These are phyloP conservation scores for Lachnum nothofagi DNA, from an alignment of 2,329 filamentous ascomycete species.

Conservation along the genomic window DNA sequence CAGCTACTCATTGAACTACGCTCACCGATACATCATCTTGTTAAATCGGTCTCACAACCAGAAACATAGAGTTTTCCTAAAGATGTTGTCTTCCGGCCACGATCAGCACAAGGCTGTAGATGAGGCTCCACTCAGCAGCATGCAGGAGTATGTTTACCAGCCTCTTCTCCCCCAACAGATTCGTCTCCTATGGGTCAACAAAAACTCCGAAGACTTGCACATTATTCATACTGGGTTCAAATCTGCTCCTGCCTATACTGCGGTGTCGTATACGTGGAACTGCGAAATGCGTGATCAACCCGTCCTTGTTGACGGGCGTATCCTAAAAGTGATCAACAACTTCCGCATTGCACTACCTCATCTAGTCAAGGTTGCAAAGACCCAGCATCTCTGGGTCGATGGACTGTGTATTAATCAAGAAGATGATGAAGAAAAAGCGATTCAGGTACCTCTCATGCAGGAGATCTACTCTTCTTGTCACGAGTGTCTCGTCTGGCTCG, in stretches of 20 bases:
- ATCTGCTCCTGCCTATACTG: background rate
- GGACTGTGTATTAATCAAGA: background rate
- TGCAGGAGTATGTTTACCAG: background rate
- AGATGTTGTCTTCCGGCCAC: too few species aligned
- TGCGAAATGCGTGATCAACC: background rate
- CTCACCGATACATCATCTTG: too few species aligned
- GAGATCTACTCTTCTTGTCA: background rate
- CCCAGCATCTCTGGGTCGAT: background rate
- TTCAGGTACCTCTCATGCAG: background rate
- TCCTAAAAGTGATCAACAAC: slow-evolving; percentile 1
- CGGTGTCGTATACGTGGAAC: slow-evolving; percentile 1
- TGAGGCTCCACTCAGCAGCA: background rate
- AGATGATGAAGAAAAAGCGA: background rate
- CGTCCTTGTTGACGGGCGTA: background rate
- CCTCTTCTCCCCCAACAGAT: background rate
- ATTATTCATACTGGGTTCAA: background rate
- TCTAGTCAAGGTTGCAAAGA: background rate
- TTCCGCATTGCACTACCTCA: background rate
- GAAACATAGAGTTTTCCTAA: too few species aligned
- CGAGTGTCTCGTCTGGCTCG: slow-evolving; percentile 3
- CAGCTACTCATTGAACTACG: too few species aligned
- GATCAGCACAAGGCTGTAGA: background rate
- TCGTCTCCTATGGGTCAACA: background rate
- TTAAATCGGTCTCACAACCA: too few species aligned
- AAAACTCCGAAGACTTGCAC: background rate